A percentile compares a stretch with the other conserved stretches of the same genome.
Conservation (phyloP, 176 grass and related monocot species). For the Coix lacrymajobi region DNA sequence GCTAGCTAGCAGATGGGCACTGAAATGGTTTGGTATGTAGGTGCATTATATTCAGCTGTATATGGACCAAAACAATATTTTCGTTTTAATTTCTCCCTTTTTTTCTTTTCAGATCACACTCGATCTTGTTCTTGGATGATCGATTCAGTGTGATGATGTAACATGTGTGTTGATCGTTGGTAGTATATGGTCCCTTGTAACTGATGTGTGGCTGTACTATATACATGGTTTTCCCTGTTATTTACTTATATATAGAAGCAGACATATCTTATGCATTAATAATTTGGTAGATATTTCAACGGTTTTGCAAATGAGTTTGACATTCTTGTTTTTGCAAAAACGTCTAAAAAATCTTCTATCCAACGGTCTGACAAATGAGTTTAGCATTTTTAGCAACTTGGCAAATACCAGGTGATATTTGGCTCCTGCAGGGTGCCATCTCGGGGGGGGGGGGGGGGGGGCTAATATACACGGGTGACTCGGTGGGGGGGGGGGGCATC, state of each 20-base stretch:
- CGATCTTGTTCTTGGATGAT: background rate
- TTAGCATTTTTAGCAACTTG: no score
- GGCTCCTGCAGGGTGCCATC: no score
- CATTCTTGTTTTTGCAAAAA: no score
- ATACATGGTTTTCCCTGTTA: background rate
- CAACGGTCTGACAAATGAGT: no score
- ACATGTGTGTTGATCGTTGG: background rate
- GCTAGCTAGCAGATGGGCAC: background rate
- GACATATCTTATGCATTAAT: background rate
- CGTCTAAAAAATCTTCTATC: no score
- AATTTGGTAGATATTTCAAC: slow-evolving; percentile 23
- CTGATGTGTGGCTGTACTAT: background rate
- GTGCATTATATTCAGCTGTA: slow-evolving; percentile 16
- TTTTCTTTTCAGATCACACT: background rate
- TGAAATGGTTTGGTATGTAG: background rate
- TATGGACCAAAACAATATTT: background rate
- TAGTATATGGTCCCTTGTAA: background rate
- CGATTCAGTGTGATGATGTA: slow-evolving; percentile 8
- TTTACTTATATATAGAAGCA: background rate
- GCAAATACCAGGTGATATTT: no score
- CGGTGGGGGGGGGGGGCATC: no score
- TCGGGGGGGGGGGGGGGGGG: no score
- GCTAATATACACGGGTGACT: no score
- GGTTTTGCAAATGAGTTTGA: no score
- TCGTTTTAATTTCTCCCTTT: background rate